phyloP scores from a whole-genome alignment of 208 protist genomes.

The Leptomonas seymouri region DNA sequence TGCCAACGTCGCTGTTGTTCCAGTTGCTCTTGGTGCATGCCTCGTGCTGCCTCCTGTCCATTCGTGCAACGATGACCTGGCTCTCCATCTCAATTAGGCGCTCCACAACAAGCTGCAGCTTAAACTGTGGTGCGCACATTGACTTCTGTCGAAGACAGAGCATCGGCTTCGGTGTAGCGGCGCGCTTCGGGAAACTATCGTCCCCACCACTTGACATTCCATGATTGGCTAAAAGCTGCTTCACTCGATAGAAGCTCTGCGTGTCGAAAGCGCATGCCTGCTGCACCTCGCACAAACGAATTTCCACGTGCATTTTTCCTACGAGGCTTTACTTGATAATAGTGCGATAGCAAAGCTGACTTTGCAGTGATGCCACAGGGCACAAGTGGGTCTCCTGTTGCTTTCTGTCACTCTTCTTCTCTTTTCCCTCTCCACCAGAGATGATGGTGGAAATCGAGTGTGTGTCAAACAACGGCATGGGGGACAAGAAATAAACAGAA shows the following conservation, averaged over 20 bases:
- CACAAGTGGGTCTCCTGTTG: neutral
- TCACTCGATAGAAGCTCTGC: conserved; percentile 81
- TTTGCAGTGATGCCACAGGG: conserved; percentile 6
- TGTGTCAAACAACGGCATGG: too few species aligned
- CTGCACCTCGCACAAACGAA: conserved; percentile 61
- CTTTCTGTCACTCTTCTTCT: too few species aligned
- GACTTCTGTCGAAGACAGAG: conserved; percentile 4
- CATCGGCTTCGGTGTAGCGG: conserved; percentile 19
- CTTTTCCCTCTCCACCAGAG: too few species aligned
- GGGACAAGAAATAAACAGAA: too few species aligned
- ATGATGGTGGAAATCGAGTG: too few species aligned
- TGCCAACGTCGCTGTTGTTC: conserved; percentile 72
- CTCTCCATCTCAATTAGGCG: conserved; percentile 71
- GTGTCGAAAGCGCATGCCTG: conserved; percentile 63
- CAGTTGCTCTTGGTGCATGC: conserved; percentile 55
- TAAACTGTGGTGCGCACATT: conserved; percentile 40
- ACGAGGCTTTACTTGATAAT: neutral
- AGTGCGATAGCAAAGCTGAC: neutral
- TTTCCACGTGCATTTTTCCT: conserved; percentile 77
- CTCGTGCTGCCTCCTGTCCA: conserved; percentile 50
- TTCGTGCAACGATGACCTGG: conserved; percentile 31
- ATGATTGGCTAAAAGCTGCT: conserved; percentile 49
- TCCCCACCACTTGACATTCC: conserved; percentile 1
- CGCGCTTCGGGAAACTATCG: conserved; percentile 5
- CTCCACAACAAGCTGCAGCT: conserved; percentile 80